Evolutionary conservation across 2,329 filamentous ascomycete genomes (phyloP), one percentile per base, ranked within the genome.

Genomic region (Pseudocercospora macadamiae): DNA sequence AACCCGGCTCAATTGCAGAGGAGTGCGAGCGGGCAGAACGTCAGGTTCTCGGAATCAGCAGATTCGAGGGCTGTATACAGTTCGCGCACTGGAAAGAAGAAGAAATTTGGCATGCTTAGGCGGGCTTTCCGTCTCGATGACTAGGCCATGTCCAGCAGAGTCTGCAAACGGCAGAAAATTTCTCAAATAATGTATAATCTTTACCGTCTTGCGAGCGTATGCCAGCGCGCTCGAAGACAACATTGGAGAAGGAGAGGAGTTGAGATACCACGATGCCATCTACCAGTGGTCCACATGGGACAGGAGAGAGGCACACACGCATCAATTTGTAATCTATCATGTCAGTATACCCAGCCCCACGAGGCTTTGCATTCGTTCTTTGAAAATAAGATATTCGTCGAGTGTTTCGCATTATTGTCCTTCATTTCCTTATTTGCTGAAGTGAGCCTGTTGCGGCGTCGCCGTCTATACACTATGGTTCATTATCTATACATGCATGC

Each of bases 41-140:
- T 62, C 30, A 32, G 64, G 42, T 51, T 65, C 19, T 39, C 49
- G 30, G 57, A 62, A 19, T 32, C 32, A 2, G 64, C 64, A 7
- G 68, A 66, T 3, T 66, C 63, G 16, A 69, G 73, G 19, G 69
- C 62, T 28, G 67, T 71, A 2, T 69, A 73, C 28, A 70, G 74
- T 39, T 65, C 71, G 12, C 61, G 73, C 52, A 74, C 72, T 4
- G 70, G 73, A 45, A 80, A 78, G 72, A 83, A 82, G 76, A 90
- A 90, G 81, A 89, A 87, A 74, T 90, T 91, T 73, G 81, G 82
- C 39, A 76, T 79, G 55, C 73, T 91, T 70, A 84, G 88, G 71
- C 84, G 80, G 71, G 87, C 88, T 72, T 89, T 91, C 74, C 78
- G 80, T 49, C 71, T 86, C 51, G 75, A 83, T 69, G 82, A 84